These are phyloP conservation scores for Eucalyptus camaldulensis DNA, from an alignment of 345 rosid species.

Conservation along the genomic window DNA sequence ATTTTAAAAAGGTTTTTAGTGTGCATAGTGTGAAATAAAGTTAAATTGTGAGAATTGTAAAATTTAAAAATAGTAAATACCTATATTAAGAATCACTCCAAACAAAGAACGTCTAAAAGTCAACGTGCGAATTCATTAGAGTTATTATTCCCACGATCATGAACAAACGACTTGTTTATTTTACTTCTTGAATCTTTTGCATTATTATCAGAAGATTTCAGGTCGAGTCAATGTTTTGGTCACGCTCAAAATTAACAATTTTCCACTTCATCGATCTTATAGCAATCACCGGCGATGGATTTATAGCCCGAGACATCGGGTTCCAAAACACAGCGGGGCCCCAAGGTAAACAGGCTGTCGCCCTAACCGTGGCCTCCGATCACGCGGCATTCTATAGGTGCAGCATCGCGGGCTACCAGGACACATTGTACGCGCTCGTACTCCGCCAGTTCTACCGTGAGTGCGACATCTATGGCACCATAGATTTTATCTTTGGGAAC, in stretches of 20 bases:
- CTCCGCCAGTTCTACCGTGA: conserved; percentile 80
- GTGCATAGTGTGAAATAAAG: not conserved
- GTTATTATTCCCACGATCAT: not conserved
- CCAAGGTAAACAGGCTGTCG: conserved; percentile 52
- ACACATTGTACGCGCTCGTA: conserved; percentile 56
- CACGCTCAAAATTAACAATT: not conserved
- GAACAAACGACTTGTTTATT: not conserved
- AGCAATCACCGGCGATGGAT: conserved; percentile 73
- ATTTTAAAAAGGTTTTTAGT: not conserved
- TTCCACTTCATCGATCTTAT: not conserved
- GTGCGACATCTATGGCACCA: conserved; percentile 60
- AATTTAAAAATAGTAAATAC: not conserved
- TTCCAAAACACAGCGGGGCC: conserved; percentile 82
- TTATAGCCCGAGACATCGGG: conserved; percentile 67
- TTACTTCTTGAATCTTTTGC: not conserved
- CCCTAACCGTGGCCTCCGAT: conserved; percentile 50
- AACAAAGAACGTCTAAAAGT: not conserved
- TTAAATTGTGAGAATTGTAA: not conserved
- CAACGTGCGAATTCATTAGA: not conserved
- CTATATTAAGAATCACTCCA: not conserved
- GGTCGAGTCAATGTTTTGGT: not conserved
- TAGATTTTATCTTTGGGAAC: conserved; percentile 80
- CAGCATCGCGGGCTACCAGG: conserved; percentile 72
- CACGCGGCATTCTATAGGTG: conserved; percentile 58
- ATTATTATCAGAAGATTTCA: not conserved